A percentile compares a stretch with the other conserved stretches of the same genome.
These are phyloP conservation scores for Manihot esculenta DNA, from an alignment of 441 rosid species.

Conservation along the genomic window DNA sequence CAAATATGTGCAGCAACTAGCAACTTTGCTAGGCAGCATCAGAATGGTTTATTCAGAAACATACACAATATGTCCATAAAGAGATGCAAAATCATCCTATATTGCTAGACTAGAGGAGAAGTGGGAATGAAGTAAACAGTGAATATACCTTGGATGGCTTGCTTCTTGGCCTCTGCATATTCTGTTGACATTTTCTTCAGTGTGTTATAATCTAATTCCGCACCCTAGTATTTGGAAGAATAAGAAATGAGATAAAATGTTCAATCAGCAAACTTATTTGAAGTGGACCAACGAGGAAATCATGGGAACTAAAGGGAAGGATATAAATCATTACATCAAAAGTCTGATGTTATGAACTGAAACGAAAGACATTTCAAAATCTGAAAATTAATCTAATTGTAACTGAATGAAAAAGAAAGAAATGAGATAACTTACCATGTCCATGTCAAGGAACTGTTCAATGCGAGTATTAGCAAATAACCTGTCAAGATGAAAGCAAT, in stretches of 20 bases:
- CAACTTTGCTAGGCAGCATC: background rate
- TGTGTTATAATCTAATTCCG: conserved; percentile 44
- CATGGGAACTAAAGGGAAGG: background rate
- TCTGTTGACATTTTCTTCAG: conserved; percentile 49
- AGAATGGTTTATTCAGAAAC: conserved; percentile 1
- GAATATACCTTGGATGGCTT: conserved; percentile 55
- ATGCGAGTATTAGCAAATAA: conserved; percentile 48
- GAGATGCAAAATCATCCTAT: background rate
- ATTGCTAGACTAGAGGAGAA: background rate
- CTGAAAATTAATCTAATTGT: background rate
- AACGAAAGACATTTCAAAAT: background rate
- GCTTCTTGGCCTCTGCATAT: conserved; percentile 66
- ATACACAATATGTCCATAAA: background rate
- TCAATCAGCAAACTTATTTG: background rate
- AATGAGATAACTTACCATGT: conserved; percentile 80
- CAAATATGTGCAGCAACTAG: background rate
- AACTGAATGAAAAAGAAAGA: too few relatives aligned
- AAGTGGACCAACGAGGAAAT: background rate
- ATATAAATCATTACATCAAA: background rate
- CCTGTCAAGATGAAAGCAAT: conserved; percentile 38
- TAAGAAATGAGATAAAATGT: conserved; percentile 11
- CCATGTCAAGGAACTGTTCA: conserved; percentile 61
- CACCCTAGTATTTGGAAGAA: conserved; percentile 40
- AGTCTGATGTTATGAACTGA: background rate
- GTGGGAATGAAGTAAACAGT: background rate